Conservation (phyloP, 768 basidiomycete genomes). For the Pulveroboletus sp. region DNA sequence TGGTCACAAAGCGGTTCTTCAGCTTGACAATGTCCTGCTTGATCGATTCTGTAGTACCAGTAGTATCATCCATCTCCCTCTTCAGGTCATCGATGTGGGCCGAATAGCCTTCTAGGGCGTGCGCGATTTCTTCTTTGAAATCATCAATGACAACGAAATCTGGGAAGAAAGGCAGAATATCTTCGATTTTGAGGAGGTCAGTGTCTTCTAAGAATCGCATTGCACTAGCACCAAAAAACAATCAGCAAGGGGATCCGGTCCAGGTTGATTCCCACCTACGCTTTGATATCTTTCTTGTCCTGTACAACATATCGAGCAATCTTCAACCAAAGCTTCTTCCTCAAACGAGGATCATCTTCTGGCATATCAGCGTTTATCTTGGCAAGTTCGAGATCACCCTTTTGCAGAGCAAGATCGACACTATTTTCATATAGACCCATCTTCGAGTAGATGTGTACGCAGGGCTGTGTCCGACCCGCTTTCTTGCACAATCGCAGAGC, state of each 20-base stretch:
- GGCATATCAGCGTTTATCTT: conserved; percentile 95
- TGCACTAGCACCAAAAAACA: conserved; percentile 50
- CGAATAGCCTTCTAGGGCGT: conserved; percentile 91
- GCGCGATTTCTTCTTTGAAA: conserved; percentile 98
- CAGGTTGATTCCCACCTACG: conserved; percentile 50
- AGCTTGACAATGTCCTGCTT: conserved; percentile 85
- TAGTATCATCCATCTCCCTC: conserved; percentile 95
- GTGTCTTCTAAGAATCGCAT: conserved; percentile 97
- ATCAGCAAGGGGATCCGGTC: background rate
- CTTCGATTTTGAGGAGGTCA: conserved; percentile 93
- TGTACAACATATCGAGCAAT: conserved; percentile 98
- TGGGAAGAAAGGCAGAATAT: conserved; percentile 98
- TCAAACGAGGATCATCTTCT: conserved; percentile 77
- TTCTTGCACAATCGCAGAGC: conserved; percentile 89
- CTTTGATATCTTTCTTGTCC: conserved; percentile 96
- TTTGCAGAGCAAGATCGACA: conserved; percentile 90
- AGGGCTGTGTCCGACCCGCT: conserved; percentile 75
- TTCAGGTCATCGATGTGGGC: conserved; percentile 86
- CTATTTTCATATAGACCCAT: conserved; percentile 97
- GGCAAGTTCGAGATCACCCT: conserved; percentile 92
- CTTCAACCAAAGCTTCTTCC: conserved; percentile 97
- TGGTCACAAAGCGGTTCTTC: conserved; percentile 85
- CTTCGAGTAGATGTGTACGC: conserved; percentile 94
- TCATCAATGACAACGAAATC: conserved; percentile 99
- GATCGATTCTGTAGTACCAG: conserved; percentile 86